Base-by-base conservation (phyloP, 169 alveolate species). In the Cryptosporidium sp. region DNA sequence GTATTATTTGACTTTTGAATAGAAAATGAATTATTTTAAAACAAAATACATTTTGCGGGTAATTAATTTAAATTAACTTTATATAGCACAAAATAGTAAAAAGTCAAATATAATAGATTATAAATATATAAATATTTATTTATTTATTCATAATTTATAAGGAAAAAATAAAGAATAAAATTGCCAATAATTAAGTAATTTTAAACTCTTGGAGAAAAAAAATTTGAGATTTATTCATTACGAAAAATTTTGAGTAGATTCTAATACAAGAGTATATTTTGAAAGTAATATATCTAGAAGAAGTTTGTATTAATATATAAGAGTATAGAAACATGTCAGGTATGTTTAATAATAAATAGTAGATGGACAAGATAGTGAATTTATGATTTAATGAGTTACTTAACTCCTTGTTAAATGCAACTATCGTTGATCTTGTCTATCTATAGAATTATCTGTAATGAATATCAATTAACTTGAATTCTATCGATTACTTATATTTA, bases 291-390 rank as follows among this genome's bases (percentile, higher is more conserved):
- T 21, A 56, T 56, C 67, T 37, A 23, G 35, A 37, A n/a, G 12
- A 56, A 56, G 69, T 23, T 23, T 45, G 8, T 44, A 69, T 39
- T 21, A n/a, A 21, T 44, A 69, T 69, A 69, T 69, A 69, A 39
- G 39, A 69, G 62, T 65, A 26, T 65, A 35, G 44, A 69, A 52
- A 73, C 10, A 73, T 73, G 86, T 73, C 86, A 73, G 86, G 86
- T 73, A 73, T 29, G 86, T 73, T 73, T 73, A 26, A 31, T 51
- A 26, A 18, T 39, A 39, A 39, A 18, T 10, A 14, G 44, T 39
- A 45, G 33, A 45, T 12, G 31, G 33, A 70, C 33, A 16, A 56
- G 67, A n/a, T 56, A 7, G 8, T n/a, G 67, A 6, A 23, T 56
- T 56, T 3, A 21, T 9, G 29, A 10, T 23, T 26, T 56, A 5